Conservation (phyloP, 192 early-diverging fungal species). For the Coemansia sp. region DNA sequence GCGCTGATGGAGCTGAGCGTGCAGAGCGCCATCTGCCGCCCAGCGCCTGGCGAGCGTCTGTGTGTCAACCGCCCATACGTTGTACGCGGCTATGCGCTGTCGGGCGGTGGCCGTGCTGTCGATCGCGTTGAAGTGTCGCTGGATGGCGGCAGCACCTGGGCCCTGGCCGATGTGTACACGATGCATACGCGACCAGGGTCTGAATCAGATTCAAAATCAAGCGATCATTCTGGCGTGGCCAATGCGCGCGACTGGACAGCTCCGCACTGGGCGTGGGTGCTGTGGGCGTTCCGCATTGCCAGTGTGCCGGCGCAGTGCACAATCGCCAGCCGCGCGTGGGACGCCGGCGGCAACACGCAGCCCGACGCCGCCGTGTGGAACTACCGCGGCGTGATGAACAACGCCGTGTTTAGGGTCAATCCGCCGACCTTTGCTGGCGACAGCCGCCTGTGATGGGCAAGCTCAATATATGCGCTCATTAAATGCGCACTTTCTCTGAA, state of each 20-base stretch:
- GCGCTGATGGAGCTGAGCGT: constrained; percentile 76
- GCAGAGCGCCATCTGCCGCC: constrained; percentile 71
- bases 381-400: constrained; percentile 80
- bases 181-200: constrained; percentile 20
- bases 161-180: constrained; percentile 59
- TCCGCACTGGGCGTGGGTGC: constrained; percentile 79
- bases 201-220: too few species aligned
- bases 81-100: constrained; percentile 79
- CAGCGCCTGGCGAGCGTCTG: constrained; percentile 58
- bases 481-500: not conserved
- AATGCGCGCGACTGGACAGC: constrained; percentile 30
- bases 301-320: constrained; percentile 45
- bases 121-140: constrained; percentile 80
- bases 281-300: constrained; percentile 70
- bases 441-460: constrained; percentile 15
- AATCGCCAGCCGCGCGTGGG: constrained; percentile 78
- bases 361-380: constrained; percentile 77
- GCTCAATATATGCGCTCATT: not conserved
- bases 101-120: constrained; percentile 70
- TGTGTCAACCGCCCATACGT: constrained; percentile 30
- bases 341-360: constrained; percentile 84
- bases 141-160: constrained; percentile 82
- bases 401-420: constrained; percentile 56
- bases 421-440: constrained; percentile 14
- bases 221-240: not conserved